These are phyloP conservation scores for Prototheca cutis DNA, from an alignment of 163 green algal species.

Conservation along the genomic window DNA sequence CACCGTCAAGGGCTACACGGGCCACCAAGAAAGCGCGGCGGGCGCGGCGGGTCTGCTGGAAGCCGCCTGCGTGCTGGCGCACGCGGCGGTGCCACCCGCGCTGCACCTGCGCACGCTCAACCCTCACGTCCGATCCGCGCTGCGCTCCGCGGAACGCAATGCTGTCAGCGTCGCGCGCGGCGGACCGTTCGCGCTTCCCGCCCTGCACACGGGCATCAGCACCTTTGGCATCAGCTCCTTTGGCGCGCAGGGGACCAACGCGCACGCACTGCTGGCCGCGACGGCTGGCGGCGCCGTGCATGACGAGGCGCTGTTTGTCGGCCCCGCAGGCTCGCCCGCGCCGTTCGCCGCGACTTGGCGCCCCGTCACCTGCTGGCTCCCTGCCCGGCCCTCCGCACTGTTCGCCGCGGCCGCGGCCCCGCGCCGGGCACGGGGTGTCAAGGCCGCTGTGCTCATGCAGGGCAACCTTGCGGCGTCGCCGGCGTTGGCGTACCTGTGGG, in stretches of 20 bases:
- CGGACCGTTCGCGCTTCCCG: slow-evolving; percentile 22
- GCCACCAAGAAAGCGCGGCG: slow-evolving; percentile 67
- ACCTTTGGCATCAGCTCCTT: slow-evolving; percentile 57
- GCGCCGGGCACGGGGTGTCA: background rate
- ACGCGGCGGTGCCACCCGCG: slow-evolving; percentile 18
- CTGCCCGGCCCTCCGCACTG: slow-evolving; percentile 8
- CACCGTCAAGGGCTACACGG: slow-evolving; percentile 54
- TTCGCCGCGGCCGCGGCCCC: slow-evolving; percentile 6
- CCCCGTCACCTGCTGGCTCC: slow-evolving; percentile 7
- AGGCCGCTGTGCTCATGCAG: slow-evolving; percentile 2
- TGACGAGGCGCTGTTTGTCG: too few species aligned
- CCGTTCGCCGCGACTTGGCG: slow-evolving; percentile 6
- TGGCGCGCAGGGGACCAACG: slow-evolving; percentile 66
- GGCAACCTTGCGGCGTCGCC: slow-evolving; percentile 10
- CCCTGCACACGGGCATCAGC: background rate
- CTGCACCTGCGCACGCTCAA: slow-evolving; percentile 34
- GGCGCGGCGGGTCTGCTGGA: slow-evolving; percentile 55
- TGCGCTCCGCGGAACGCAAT: slow-evolving; percentile 19
- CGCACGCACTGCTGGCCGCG: slow-evolving; percentile 40
- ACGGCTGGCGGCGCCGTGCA: too few species aligned
- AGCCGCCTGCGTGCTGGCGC: slow-evolving; percentile 14
- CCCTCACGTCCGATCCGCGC: slow-evolving; percentile 17
- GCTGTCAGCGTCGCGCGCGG: slow-evolving; percentile 32
- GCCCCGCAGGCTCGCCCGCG: too few species aligned
- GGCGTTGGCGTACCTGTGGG: slow-evolving; percentile 36